Conservation (phyloP, 768 basidiomycete genomes). For the Lyophyllum semitale region DNA sequence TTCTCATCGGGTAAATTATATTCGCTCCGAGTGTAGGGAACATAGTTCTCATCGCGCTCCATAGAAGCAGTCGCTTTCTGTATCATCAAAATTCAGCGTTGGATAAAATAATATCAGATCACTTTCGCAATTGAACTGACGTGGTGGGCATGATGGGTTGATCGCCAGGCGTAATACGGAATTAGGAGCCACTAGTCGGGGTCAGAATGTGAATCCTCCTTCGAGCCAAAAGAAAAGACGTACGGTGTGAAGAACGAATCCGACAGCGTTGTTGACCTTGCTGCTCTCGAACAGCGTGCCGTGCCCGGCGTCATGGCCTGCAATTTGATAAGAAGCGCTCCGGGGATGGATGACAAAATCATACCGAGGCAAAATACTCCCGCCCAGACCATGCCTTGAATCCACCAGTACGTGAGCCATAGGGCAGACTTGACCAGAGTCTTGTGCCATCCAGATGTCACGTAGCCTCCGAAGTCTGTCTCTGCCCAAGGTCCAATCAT, state of each 20-base stretch:
- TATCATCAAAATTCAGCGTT: not conserved
- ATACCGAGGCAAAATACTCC: slow-evolving; percentile 56
- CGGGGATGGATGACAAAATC: not conserved
- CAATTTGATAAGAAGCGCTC: not conserved
- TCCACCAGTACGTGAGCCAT: slow-evolving; percentile 52
- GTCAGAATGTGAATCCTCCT: slow-evolving; percentile 14
- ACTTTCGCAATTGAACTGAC: slow-evolving; percentile 29
- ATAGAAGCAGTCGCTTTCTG: slow-evolving; percentile 71
- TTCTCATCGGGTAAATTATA: slow-evolving; percentile 41
- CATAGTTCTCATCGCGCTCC: slow-evolving; percentile 77
- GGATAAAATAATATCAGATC: no score
- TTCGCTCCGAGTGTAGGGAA: slow-evolving; percentile 49
- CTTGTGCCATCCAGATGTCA: slow-evolving; percentile 32
- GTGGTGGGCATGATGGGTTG: slow-evolving; percentile 73
- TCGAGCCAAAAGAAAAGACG: slow-evolving; percentile 10
- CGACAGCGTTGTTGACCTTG: slow-evolving; percentile 43
- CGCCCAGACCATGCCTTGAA: slow-evolving; percentile 52
- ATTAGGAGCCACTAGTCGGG: slow-evolving; percentile 46
- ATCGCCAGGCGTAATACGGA: slow-evolving; percentile 67
- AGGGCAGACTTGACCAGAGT: slow-evolving; percentile 30
- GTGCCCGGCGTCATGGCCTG: slow-evolving; percentile 50
- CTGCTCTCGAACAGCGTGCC: slow-evolving; percentile 39
- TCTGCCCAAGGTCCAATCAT: slow-evolving; percentile 42
- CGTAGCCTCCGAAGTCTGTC: slow-evolving; percentile 39
- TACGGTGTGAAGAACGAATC: slow-evolving; percentile 50